Conservation (phyloP, 208 protist species). For the Trypanosoma brucei region DNA sequence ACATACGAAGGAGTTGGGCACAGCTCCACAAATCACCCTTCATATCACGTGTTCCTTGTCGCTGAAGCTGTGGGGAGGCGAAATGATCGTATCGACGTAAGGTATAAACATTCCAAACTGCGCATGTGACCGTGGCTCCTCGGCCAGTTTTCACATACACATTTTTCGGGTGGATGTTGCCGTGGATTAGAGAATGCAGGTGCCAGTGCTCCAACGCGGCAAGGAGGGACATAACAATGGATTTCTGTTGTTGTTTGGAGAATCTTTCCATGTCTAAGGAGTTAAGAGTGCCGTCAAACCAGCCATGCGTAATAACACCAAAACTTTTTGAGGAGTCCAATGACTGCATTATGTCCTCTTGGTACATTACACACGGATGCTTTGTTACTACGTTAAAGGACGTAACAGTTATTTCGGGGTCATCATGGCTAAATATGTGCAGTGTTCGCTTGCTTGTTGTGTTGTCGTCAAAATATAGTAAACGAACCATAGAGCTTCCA, state of each 20-base stretch:
- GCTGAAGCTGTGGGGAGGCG: slow-evolving; percentile 44
- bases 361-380: slow-evolving; percentile 59
- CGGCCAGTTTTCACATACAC: slow-evolving; percentile 57
- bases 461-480: slow-evolving; percentile 51
- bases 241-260: slow-evolving; percentile 8
- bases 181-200: slow-evolving; percentile 65
- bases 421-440: slow-evolving; percentile 48
- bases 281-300: slow-evolving; percentile 69
- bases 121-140: slow-evolving; percentile 39
- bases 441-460: slow-evolving; percentile 55
- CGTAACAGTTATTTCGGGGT: slow-evolving; percentile 24
- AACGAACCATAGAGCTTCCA: slow-evolving; percentile 45
- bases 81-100: slow-evolving; percentile 32
- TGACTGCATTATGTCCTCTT: slow-evolving; percentile 46
- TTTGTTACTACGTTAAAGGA: slow-evolving; percentile 39
- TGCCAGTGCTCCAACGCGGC: slow-evolving; percentile 87
- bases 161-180: slow-evolving; percentile 66
- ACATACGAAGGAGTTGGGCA: slow-evolving; percentile 32
- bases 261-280: slow-evolving; percentile 13
- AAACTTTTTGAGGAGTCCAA: slow-evolving; percentile 26
- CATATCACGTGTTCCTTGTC: slow-evolving; percentile 34
- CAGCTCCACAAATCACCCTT: slow-evolving; percentile 66
- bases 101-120: slow-evolving; percentile 51
- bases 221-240: slow-evolving; percentile 55
- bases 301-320: slow-evolving; percentile 67